Conservation (phyloP, 2,329 filamentous ascomycete genomes). For the Daldinia sp. region DNA sequence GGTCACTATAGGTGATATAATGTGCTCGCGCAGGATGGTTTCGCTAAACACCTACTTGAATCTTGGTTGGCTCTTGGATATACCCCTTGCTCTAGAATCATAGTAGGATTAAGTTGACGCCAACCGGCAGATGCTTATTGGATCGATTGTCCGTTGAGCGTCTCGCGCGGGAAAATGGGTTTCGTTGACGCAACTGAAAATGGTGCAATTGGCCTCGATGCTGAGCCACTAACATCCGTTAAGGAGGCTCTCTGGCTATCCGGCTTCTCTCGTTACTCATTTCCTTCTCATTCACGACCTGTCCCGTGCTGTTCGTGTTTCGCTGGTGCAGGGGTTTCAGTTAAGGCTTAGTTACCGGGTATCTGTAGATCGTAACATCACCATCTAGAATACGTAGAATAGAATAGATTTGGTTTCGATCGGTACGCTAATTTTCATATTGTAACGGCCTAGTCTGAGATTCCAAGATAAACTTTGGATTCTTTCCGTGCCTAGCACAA, state of each 20-base stretch:
- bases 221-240: conserved; percentile 27
- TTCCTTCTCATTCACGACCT: conserved; percentile 1
- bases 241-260: conserved; percentile 17
- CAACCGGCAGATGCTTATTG: conserved; percentile 37
- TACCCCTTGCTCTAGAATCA: conserved; percentile 17
- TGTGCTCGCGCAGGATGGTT: not conserved
- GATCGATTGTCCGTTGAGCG: conserved; percentile 35
- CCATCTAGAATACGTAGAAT: too few species aligned
- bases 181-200: conserved; percentile 31
- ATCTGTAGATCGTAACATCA: conserved; percentile 7
- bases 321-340: conserved; percentile 16
- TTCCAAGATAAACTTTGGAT: not conserved
- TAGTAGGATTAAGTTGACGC: conserved; percentile 29
- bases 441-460: not conserved
- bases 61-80: conserved; percentile 10
- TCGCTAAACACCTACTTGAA: not conserved
- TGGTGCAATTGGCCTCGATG: conserved; percentile 34
- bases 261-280: too few species aligned
- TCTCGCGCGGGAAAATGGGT: conserved; percentile 36
- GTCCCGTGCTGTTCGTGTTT: conserved; percentile 19
- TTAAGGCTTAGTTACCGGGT: conserved; percentile 1
- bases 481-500: not conserved
- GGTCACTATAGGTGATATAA: not conserved
- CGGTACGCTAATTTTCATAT: not conserved
- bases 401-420: conserved; percentile 9